These are phyloP conservation scores for Phragmites australis DNA, from an alignment of 176 grass and related monocot species.

Conservation along the genomic window DNA sequence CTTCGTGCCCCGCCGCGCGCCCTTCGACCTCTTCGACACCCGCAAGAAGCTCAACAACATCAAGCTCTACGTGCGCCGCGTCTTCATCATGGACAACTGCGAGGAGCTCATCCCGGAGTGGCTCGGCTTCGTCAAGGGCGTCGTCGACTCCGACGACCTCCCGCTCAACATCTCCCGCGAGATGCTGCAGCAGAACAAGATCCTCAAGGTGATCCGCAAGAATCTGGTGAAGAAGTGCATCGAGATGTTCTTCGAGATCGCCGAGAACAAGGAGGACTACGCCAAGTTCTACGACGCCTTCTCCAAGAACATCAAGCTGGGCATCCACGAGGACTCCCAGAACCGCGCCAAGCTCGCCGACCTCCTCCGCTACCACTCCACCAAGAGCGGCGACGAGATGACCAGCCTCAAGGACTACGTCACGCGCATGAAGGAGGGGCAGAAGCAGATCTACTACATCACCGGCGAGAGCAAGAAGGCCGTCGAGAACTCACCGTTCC, in stretches of 20 bases:
- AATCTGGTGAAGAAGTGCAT: constrained; percentile 58
- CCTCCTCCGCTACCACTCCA: constrained; percentile 53
- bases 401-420: constrained; percentile 74
- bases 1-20: constrained; percentile 58
- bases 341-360: constrained; percentile 62
- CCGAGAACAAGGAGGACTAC: constrained; percentile 56
- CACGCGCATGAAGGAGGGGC: constrained; percentile 51
- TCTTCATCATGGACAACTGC: constrained; percentile 77
- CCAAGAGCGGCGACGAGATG: constrained; percentile 54
- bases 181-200: constrained; percentile 69
- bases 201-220: constrained; percentile 63
- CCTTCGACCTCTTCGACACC: constrained; percentile 59
- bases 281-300: constrained; percentile 65
- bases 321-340: constrained; percentile 59
- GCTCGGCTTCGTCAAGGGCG: constrained; percentile 58
- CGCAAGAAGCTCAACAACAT: constrained; percentile 69
- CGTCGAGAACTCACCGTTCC: constrained; percentile 66
- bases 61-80: constrained; percentile 65
- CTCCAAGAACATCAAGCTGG: constrained; percentile 63
- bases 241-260: constrained; percentile 68
- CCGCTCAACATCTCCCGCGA: constrained; percentile 59
- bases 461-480: constrained; percentile 64
- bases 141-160: constrained; percentile 65
- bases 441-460: constrained; percentile 72
- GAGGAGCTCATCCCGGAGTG: constrained; percentile 70